A percentile compares a stretch with the other conserved stretches of the same genome.
Evolutionary conservation across 306 rosid genomes (phyloP).

Genomic region (Casuarina cunninghamiana): DNA sequence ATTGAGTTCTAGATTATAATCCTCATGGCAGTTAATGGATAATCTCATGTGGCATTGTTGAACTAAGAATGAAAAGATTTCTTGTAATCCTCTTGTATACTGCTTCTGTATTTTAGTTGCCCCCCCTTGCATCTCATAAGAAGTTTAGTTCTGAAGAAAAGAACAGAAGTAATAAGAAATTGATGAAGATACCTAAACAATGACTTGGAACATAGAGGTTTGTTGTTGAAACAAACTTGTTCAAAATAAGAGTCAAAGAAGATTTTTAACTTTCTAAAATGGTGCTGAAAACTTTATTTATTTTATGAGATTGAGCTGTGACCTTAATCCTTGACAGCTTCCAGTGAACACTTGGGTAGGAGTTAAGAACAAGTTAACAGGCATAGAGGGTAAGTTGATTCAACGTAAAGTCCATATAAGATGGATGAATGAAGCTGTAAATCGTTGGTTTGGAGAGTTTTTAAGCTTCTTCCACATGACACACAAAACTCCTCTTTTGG

Average conservation of each 20-base stretch:
- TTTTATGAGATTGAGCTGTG: neutral
- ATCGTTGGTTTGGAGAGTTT: neutral
- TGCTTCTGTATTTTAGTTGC: neutral
- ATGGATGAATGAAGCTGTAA: neutral
- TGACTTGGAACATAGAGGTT: neutral
- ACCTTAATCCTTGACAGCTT: neutral
- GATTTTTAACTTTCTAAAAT: neutral
- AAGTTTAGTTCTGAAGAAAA: too few relatives aligned
- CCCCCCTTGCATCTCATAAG: too few relatives aligned
- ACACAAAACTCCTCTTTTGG: neutral
- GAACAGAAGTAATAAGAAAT: neutral
- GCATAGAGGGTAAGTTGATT: neutral
- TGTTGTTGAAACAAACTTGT: neutral
- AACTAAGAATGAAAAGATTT: neutral
- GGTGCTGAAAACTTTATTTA: neutral
- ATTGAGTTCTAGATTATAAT: neutral
- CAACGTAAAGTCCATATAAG: neutral
- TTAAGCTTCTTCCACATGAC: neutral
- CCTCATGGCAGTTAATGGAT: too few relatives aligned
- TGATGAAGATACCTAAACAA: neutral
- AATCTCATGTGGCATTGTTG: neutral
- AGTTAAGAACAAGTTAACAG: neutral
- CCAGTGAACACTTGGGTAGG: neutral
- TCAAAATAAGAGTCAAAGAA: neutral
- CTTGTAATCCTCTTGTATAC: neutral